Conservation (phyloP, 1,284 basidiomycete species). For the Boletus holoroseus region DNA sequence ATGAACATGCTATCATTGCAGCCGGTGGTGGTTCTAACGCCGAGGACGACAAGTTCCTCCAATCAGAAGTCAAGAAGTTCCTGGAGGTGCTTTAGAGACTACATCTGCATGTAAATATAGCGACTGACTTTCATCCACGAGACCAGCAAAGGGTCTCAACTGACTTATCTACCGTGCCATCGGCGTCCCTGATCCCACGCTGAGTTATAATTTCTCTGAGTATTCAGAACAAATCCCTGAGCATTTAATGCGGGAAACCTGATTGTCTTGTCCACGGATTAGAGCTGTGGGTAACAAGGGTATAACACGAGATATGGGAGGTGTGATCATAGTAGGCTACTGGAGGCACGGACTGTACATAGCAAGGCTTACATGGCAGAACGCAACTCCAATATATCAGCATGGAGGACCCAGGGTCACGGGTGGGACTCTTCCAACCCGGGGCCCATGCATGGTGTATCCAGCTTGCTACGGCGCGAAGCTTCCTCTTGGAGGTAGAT, state of each 20-base stretch:
- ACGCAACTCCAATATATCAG: no score
- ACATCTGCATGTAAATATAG: constrained; percentile 11
- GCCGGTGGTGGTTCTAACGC: constrained; percentile 41
- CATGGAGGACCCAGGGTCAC: no score
- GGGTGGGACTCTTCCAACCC: no score
- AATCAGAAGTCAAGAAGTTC: constrained; percentile 37
- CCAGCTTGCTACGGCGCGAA: no score
- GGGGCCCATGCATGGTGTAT: no score
- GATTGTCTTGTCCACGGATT: no score
- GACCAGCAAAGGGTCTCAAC: not conserved
- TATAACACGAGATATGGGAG: no score
- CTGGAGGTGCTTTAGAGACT: constrained; percentile 25
- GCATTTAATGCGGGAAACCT: not conserved
- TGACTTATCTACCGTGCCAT: not conserved
- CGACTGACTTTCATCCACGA: not conserved
- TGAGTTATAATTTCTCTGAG: not conserved
- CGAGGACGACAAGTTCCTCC: constrained; percentile 37
- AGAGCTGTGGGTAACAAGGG: no score
- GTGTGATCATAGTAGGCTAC: no score
- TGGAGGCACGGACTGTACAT: no score
- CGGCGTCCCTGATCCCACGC: not conserved
- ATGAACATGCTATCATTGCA: constrained; percentile 11
- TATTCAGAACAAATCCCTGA: not conserved
- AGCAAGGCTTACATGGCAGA: no score
- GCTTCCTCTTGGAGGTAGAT: no score